phyloP scores from a whole-genome alignment of 192 early-diverging fungal genomes.

The Thoreauomyces humboldtii region DNA sequence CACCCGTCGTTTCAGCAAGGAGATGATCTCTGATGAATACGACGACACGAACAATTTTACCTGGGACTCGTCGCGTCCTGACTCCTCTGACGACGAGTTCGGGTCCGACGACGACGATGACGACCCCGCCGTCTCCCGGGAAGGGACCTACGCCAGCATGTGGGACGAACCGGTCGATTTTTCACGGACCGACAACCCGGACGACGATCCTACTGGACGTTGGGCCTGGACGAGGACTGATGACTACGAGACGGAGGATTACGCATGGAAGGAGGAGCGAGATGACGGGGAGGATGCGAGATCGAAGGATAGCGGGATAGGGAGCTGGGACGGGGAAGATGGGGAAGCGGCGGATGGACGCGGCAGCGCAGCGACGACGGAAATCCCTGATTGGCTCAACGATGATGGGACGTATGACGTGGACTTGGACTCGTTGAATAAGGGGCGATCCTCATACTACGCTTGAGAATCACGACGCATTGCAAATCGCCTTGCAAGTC shows the following conservation, averaged over 20 bases:
- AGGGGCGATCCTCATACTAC: too few relatives aligned
- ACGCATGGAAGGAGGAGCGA: too few relatives aligned
- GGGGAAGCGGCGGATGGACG: too few relatives aligned
- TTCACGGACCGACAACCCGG: not conserved
- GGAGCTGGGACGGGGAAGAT: too few relatives aligned
- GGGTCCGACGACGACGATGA: not conserved
- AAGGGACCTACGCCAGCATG: not conserved
- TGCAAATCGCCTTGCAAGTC: too few relatives aligned
- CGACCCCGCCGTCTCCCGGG: not conserved
- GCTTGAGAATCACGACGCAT: too few relatives aligned
- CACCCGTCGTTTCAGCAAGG: constrained; percentile 28
- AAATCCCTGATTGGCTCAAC: too few relatives aligned
- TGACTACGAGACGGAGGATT: not conserved
- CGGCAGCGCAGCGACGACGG: too few relatives aligned
- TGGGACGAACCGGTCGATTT: not conserved
- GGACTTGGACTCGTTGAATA: too few relatives aligned
- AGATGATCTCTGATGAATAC: constrained; percentile 22
- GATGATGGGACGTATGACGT: too few relatives aligned
- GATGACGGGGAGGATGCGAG: too few relatives aligned
- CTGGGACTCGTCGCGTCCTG: constrained; percentile 17
- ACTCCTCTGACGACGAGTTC: not conserved
- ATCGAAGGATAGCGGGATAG: too few relatives aligned
- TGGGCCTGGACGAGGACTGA: not conserved
- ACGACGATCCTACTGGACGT: not conserved
- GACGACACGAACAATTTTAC: constrained; percentile 19